A percentile compares a stretch with the other conserved stretches of the same genome.
phyloP scores from a whole-genome alignment of 2,329 filamentous ascomycete genomes.

The Curvularia sp. region DNA sequence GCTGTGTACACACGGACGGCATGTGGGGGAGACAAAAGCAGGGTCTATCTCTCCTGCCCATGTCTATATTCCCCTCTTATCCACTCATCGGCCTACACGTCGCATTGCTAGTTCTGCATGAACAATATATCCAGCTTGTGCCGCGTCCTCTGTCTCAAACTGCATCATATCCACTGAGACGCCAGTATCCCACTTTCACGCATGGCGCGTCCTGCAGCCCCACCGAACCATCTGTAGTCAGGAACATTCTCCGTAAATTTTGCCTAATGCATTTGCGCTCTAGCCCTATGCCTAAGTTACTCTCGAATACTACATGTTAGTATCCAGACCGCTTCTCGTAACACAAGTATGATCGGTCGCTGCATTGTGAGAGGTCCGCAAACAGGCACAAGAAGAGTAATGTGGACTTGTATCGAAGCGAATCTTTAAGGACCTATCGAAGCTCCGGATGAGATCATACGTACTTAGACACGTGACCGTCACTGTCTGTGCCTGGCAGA shows the following conservation, averaged over 20 bases:
- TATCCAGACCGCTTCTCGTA: too few species aligned
- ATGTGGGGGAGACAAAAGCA: constrained; percentile 9
- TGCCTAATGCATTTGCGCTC: background rate
- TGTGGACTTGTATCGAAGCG: too few species aligned
- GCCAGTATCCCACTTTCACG: background rate
- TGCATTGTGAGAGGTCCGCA: too few species aligned
- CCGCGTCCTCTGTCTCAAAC: background rate
- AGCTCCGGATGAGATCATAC: too few species aligned
- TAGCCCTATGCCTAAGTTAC: too few species aligned
- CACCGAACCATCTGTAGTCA: background rate
- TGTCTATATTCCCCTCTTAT: background rate
- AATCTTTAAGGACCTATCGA: too few species aligned
- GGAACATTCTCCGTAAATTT: background rate
- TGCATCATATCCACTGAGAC: background rate
- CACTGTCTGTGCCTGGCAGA: background rate
- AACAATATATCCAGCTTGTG: background rate
- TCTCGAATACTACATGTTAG: too few species aligned
- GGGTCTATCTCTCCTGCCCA: background rate
- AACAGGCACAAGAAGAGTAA: too few species aligned
- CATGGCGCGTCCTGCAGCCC: background rate
- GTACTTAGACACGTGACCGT: background rate
- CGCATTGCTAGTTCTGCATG: background rate
- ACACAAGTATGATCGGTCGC: too few species aligned
- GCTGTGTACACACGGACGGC: constrained; percentile 1
- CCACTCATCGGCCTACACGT: background rate